Evolutionary conservation across 1,139 yeast genomes (phyloP).

Genomic region (Suhomyces choctaworum): DNA sequence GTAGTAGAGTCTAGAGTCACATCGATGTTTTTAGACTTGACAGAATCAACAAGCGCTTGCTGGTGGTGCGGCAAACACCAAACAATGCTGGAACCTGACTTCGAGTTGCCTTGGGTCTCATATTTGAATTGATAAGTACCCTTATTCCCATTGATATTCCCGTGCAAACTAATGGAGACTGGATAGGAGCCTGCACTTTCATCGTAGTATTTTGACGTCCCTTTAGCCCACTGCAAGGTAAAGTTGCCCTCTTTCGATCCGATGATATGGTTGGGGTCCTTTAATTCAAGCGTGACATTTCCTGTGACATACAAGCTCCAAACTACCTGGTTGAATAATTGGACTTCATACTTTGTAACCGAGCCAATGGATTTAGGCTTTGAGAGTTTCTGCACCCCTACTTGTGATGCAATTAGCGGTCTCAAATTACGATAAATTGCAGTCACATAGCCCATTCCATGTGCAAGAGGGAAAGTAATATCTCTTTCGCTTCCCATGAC

Average conservation of each 20-base stretch:
- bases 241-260: slow-evolving; percentile 35
- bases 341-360: slow-evolving; percentile 32
- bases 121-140: slow-evolving; percentile 36
- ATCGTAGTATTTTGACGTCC: slow-evolving; percentile 49
- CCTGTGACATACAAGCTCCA: slow-evolving; percentile 44
- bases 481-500: slow-evolving; percentile 18
- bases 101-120: slow-evolving; percentile 30
- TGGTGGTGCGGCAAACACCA: slow-evolving; percentile 73
- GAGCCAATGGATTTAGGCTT: slow-evolving; percentile 20
- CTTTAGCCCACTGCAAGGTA: slow-evolving; percentile 44
- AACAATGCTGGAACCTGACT: slow-evolving; percentile 34
- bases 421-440: slow-evolving; percentile 57
- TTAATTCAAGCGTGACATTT: slow-evolving; percentile 40
- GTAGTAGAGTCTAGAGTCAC: slow-evolving; percentile 63
- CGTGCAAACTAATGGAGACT: slow-evolving; percentile 26
- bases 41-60: slow-evolving; percentile 34
- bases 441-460: slow-evolving; percentile 73
- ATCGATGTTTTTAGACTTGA: slow-evolving; percentile 28
- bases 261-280: slow-evolving; percentile 56
- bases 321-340: slow-evolving; percentile 40
- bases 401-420: slow-evolving; percentile 60
- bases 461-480: slow-evolving; percentile 38
- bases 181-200: slow-evolving; percentile 49
- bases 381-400: slow-evolving; percentile 57
- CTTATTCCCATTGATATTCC: slow-evolving; percentile 24